Conservation (phyloP, 2,329 filamentous ascomycete species). For the Metarhizium humberi region DNA sequence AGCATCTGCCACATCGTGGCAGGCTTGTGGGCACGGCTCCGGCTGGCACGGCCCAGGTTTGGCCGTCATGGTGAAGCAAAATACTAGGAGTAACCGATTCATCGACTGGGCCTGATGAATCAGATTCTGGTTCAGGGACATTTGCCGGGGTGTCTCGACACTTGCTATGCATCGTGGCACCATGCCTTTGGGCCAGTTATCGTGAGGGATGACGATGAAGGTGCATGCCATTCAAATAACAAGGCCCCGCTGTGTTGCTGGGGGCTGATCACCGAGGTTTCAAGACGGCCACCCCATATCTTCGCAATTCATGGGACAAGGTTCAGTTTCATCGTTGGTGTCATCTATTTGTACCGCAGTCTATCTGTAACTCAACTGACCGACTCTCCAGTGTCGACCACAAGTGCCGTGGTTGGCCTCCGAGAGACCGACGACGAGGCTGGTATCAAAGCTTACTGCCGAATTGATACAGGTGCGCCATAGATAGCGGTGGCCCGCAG, state of each 20-base stretch:
- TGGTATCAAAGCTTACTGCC: too few relatives aligned
- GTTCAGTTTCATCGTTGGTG: not conserved
- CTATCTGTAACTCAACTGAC: too few relatives aligned
- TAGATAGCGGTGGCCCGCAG: too few relatives aligned
- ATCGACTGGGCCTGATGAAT: not conserved
- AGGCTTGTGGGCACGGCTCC: too few relatives aligned
- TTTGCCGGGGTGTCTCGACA: too few relatives aligned
- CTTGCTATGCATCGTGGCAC: not conserved
- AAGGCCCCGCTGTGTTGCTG: not conserved
- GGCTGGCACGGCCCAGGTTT: not conserved
- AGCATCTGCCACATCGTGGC: not conserved
- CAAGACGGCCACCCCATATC: not conserved
- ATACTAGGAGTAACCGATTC: not conserved
- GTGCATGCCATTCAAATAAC: not conserved
- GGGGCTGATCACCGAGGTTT: not conserved
- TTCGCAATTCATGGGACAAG: not conserved
- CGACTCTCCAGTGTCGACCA: too few relatives aligned
- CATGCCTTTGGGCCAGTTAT: not conserved
- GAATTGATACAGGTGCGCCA: too few relatives aligned
- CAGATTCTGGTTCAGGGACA: not conserved
- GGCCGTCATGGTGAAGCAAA: not conserved
- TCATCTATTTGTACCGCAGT: not conserved
- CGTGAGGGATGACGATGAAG: not conserved
- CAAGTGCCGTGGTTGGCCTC: too few relatives aligned
- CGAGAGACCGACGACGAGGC: too few relatives aligned